These are phyloP conservation scores for Sphagnum contortum DNA, from an alignment of 225 moss, liverwort and hornwort species.

Conservation along the genomic window DNA sequence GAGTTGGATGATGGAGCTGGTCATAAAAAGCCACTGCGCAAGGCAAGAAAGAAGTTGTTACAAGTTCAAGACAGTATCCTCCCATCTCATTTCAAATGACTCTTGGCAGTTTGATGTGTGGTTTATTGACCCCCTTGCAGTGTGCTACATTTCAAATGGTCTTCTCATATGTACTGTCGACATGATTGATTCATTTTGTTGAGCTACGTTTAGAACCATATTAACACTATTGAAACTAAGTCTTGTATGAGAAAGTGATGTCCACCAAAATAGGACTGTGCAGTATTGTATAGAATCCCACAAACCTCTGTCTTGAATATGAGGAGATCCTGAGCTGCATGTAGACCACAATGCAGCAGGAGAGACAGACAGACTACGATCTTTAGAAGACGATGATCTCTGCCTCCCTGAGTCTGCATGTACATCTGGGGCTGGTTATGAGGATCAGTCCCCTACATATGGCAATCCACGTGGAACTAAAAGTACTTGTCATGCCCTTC, in stretches of 20 bases:
- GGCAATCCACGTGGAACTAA: conserved; percentile 69
- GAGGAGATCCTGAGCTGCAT: conserved; percentile 9
- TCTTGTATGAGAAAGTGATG: too few species aligned
- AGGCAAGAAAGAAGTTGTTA: conserved; percentile 81
- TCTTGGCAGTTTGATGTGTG: too few species aligned
- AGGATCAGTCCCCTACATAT: conserved; percentile 61
- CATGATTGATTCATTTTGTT: too few species aligned
- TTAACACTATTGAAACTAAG: too few species aligned
- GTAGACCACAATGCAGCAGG: conserved; percentile 42
- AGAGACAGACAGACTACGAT: conserved; percentile 67
- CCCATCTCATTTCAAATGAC: not conserved
- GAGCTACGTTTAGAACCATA: too few species aligned
- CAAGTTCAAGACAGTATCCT: conserved; percentile 96
- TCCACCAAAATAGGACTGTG: too few species aligned
- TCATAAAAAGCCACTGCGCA: conserved; percentile 93
- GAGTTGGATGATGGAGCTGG: conserved; percentile 86
- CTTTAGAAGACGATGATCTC: conserved; percentile 56
- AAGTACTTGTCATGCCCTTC: conserved; percentile 30
- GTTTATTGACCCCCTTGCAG: too few species aligned
- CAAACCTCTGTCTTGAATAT: too few species aligned
- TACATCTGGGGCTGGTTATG: conserved; percentile 59
- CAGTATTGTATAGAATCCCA: too few species aligned
- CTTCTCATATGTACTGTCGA: too few species aligned
- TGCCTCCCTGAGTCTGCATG: conserved; percentile 65
- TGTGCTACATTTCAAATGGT: too few species aligned